Percentiles rank a stretch among this genome's conserved stretches.
These are phyloP conservation scores for Schizophyllum amplum DNA, from an alignment of 1,284 basidiomycete genomes.

Conservation along the genomic window DNA sequence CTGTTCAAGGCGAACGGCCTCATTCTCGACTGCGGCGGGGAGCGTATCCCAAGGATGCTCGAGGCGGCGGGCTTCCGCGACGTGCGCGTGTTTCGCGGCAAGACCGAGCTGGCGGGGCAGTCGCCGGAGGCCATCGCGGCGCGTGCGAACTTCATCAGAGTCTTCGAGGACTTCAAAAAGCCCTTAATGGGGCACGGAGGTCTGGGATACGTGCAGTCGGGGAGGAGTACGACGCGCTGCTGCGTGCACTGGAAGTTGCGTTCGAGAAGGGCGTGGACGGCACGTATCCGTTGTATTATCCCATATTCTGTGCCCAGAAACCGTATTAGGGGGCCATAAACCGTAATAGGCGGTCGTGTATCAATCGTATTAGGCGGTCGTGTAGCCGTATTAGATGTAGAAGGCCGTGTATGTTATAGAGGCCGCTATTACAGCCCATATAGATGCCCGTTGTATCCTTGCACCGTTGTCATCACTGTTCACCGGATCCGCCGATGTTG, in stretches of 20 bases:
- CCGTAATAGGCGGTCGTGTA: no score
- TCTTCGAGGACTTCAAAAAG: constrained; percentile 9
- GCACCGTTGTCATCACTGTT: no score
- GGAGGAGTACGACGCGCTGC: constrained; percentile 11
- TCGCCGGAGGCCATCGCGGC: constrained; percentile 7
- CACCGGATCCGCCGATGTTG: constrained; percentile 5
- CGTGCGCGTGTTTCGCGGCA: constrained; percentile 8
- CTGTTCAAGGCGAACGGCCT: not conserved
- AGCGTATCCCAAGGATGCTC: constrained; percentile 7
- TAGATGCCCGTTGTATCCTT: no score
- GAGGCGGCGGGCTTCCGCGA: constrained; percentile 12
- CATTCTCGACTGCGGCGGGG: not conserved
- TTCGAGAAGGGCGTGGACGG: constrained; percentile 5
- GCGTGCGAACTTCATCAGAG: constrained; percentile 3
- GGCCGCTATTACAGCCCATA: no score
- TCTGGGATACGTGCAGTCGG: constrained; percentile 9
- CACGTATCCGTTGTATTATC: not conserved
- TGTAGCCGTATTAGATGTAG: no score
- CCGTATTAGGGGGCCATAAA: no score
- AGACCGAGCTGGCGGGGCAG: constrained; percentile 7
- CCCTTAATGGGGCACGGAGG: constrained; percentile 10
- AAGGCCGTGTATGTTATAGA: no score
- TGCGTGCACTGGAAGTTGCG: constrained; percentile 9
- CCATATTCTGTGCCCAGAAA: no score
- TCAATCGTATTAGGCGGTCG: no score